Evolutionary conservation across 805 yeast genomes (phyloP).

Genomic region (Teunomyces pallodes): DNA sequence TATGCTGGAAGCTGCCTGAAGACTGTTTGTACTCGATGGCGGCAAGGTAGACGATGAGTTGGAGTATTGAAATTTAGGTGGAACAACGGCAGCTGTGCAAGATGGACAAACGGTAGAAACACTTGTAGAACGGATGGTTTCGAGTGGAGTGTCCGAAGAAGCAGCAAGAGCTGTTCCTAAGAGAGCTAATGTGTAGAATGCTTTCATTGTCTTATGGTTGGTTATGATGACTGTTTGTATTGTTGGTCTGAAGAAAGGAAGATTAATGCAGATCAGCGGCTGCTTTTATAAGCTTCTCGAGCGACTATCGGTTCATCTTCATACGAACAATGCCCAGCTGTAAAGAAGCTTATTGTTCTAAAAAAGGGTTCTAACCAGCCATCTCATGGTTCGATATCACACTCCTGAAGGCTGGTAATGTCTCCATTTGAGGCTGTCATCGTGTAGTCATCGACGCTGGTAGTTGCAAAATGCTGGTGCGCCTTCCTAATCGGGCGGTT

Average conservation of each 20-base stretch:
- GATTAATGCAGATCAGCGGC: background rate
- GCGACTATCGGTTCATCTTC: background rate
- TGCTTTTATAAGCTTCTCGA: background rate
- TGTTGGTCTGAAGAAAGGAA: background rate
- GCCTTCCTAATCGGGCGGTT: conserved; percentile 4
- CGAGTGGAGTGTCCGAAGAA: conserved; percentile 1
- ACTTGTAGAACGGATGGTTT: conserved; percentile 7
- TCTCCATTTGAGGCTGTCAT: background rate
- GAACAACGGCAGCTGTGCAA: conserved; percentile 6
- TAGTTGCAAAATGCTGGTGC: conserved; percentile 5
- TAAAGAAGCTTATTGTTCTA: background rate
- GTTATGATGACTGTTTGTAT: background rate
- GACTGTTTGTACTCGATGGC: background rate
- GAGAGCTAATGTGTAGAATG: conserved; percentile 5
- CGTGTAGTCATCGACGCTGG: background rate
- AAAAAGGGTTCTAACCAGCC: background rate
- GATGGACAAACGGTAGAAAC: conserved; percentile 7
- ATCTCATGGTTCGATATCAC: background rate
- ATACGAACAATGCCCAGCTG: background rate
- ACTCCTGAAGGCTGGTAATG: background rate
- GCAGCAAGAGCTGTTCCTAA: conserved; percentile 6
- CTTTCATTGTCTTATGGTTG: background rate
- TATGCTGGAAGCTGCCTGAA: background rate
- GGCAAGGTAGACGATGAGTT: conserved; percentile 6
- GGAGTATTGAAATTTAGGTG: conserved; percentile 10